phyloP scores from a whole-genome alignment of 768 basidiomycete species.

The Boletus pseudopeckii region DNA sequence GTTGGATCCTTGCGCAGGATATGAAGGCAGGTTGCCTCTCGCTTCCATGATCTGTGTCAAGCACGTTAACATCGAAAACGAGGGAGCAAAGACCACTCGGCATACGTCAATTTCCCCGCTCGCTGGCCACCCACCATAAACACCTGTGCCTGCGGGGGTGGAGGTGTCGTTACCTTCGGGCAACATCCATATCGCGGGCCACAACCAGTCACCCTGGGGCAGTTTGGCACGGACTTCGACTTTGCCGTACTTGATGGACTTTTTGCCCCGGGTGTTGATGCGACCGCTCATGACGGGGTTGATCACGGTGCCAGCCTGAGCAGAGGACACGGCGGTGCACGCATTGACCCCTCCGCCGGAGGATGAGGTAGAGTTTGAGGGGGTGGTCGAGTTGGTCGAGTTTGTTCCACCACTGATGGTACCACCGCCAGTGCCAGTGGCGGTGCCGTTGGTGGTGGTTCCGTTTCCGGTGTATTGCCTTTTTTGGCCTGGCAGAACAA shows the following conservation, averaged over 20 bases:
- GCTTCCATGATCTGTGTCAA: conserved; percentile 49
- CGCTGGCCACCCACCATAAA: conserved; percentile 44
- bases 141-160: conserved; percentile 15
- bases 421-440: neutral
- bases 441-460: neutral
- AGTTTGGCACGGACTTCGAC: conserved; percentile 61
- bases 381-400: conserved; percentile 21
- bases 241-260: conserved; percentile 52
- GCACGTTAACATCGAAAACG: neutral
- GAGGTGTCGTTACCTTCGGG: conserved; percentile 25
- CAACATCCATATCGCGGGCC: conserved; percentile 34
- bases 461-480: conserved; percentile 23
- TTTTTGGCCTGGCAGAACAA: conserved; percentile 17
- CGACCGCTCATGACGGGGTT: conserved; percentile 56
- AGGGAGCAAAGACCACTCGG: conserved; percentile 1
- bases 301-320: conserved; percentile 35
- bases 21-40: conserved; percentile 45
- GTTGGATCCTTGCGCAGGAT: conserved; percentile 43
- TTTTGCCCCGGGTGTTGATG: conserved; percentile 47
- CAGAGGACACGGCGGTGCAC: conserved; percentile 45
- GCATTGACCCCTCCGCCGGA: conserved; percentile 9
- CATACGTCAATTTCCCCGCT: conserved; percentile 59
- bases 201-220: conserved; percentile 47
- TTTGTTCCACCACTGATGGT: conserved; percentile 14
- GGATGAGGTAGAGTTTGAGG: conserved; percentile 21